Evolutionary conservation across 495 filamentous ascomycete species (phyloP).

Genomic region (Chaetomidium leptoderma): DNA sequence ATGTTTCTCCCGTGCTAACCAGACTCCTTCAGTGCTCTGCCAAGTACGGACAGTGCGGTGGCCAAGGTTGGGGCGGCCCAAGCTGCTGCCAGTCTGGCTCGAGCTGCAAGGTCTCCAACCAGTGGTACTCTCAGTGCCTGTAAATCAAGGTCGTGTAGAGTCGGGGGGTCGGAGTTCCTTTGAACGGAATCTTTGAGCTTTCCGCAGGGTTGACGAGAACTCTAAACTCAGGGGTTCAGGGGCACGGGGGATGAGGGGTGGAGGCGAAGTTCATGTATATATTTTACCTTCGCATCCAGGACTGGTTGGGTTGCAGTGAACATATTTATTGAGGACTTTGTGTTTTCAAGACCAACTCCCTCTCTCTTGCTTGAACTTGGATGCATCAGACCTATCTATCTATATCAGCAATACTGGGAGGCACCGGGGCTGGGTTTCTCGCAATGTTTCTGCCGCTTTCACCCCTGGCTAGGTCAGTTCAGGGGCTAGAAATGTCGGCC

Average conservation of each 20-base stretch:
- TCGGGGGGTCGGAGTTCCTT: not conserved
- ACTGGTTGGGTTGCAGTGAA: not conserved
- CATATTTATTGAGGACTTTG: not conserved
- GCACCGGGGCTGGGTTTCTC: too few species aligned
- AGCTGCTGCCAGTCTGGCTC: slow-evolving; percentile 43
- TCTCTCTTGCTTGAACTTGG: too few species aligned
- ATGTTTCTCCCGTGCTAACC: not conserved
- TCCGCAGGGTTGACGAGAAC: not conserved
- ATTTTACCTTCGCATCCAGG: slow-evolving; percentile 7
- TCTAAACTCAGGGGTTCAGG: slow-evolving; percentile 5
- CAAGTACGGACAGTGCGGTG: slow-evolving; percentile 49
- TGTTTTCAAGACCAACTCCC: too few species aligned
- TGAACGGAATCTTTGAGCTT: not conserved
- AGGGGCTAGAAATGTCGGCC: too few species aligned
- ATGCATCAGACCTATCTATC: too few species aligned
- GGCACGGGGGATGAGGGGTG: not conserved
- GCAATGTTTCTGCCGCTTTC: too few species aligned
- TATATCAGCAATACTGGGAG: too few species aligned
- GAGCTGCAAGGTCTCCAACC: slow-evolving; percentile 42
- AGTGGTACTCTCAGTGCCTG: slow-evolving; percentile 49
- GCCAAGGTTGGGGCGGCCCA: slow-evolving; percentile 43
- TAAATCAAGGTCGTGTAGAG: slow-evolving; percentile 5
- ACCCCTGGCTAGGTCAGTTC: too few species aligned
- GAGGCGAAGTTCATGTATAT: slow-evolving; percentile 13
- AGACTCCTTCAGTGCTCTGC: slow-evolving; percentile 22